A percentile compares a stretch with the other conserved stretches of the same genome.
Conservation (phyloP, 768 basidiomycete genomes). For the Macrolepiota dolichaula region DNA sequence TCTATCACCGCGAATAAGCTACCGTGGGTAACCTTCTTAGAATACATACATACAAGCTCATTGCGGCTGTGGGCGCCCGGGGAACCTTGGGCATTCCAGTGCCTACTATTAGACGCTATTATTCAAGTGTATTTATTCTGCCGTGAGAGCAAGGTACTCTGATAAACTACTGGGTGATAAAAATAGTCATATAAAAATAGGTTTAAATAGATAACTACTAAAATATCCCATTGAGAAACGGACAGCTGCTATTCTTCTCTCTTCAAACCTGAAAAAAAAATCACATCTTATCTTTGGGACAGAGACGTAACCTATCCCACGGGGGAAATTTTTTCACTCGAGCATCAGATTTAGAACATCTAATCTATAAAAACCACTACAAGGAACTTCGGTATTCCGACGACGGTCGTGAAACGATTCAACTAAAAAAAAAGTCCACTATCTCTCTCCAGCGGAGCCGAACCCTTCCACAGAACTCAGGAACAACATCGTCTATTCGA, state of each 20-base stretch:
- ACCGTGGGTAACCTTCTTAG: background rate
- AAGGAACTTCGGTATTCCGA: no score
- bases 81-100: background rate
- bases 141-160: background rate
- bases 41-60: background rate
- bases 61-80: background rate
- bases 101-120: background rate
- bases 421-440: background rate
- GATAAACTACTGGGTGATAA: background rate
- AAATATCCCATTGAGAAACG: background rate
- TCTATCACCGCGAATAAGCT: background rate
- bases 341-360: no score
- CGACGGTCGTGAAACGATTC: background rate
- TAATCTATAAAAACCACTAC: no score
- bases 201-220: background rate
- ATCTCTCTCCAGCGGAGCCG: background rate
- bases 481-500: background rate
- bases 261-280: background rate
- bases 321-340: no score
- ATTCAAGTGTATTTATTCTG: background rate
- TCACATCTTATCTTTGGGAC: background rate
- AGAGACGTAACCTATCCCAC: background rate
- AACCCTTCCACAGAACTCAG: background rate
- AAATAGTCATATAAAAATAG: slow-evolving; percentile 4
- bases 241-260: background rate